Evolutionary conservation across 208 protist species (phyloP), one percentile per base, ranked within the genome.

Genomic region (Crithidia bombi): DNA sequence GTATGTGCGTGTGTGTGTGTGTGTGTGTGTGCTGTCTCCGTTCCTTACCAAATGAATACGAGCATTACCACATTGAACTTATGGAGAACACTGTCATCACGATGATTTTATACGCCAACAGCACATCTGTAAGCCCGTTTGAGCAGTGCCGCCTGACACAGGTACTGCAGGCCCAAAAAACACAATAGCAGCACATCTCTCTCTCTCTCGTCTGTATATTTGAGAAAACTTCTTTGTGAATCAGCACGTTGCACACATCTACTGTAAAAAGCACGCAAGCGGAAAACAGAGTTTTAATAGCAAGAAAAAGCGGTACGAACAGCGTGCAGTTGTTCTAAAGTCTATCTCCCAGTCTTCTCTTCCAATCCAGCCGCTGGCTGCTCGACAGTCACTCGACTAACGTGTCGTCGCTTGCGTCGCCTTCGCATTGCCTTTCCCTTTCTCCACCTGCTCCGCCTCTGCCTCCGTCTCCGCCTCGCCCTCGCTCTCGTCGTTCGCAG

Each of bases 361-460:
- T 51, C 46, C 5, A 56, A n/a, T n/a, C n/a, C n/a, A n/a, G n/a
- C n/a, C n/a, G n/a, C n/a, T n/a, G n/a, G n/a, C n/a, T n/a, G n/a
- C n/a, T n/a, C n/a, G n/a, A 32, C n/a, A 10, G 25, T 30, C 23
- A 25, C 23, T 15, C 47, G 9, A 2, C 51, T 30, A 23, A 10
- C 30, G 19, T 5, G 30, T 44, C 28, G 15, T 33, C 50, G 28
- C 15, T 30, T 15, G 17, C 50, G 7, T 56, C 49, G 21, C 23
- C 21, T 0, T 0, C 19, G 0, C 21, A 12, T 19, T 25, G 21
- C 9, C 46, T 5, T n/a, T 32, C 32, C 50, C 50, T 19, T 32
- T 19, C 39, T 69, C 44, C 39, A 49, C 50, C 51, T 80, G 73
- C 33, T 71, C 71, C 21, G 36, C 50, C 26, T 74, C 55, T 26